Evolutionary conservation across 129 eudicot genomes (phyloP), one percentile per base, ranked within the genome.

Genomic region (Smallanthus sonchifolius): DNA sequence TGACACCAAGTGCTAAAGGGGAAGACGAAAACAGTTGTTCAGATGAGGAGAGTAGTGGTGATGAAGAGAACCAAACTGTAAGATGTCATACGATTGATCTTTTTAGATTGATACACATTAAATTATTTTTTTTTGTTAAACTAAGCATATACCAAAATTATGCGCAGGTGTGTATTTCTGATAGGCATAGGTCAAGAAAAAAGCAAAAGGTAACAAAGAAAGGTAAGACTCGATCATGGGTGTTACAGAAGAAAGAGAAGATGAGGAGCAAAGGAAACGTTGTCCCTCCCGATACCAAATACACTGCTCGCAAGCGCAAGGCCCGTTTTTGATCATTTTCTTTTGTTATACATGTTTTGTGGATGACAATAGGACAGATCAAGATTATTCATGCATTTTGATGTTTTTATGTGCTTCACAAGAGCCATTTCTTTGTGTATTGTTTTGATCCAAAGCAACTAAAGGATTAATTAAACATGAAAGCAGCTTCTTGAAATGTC

Each of bases 251-350:
- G 75, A 93, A 93, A 80, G 95, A 93, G 63, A 81, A 93, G 70
- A 84, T 90, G 98, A 85, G 97, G 72, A 82, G 84, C 77, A 86
- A 88, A 81, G 98, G 97, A 30, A 85, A 82, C 17, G 79, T 34
- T n/a, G 98, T 93, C 40, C 98, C 98, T 42, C 81, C 68, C 1
- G 98, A 93, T 69, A 67, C 95, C 8, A 91, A 91, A 69, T 94
- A 90, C 86, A 94, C 98, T 2, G 98, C 87, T 3, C 97, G 98
- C 69, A 94, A 94, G 38, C 70, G 98, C 2, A 94, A 94, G 44
- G 78, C 89, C 14, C 96, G 84, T n/a, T 94, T 94, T 76, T 94
- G 80, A 94, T 62, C 35, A 20, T n/a, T 19, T 3, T 19, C 6
- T 4, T 32, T 51, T 48, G 10, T 13, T 11, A 32, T 17, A 5